phyloP scores from a whole-genome alignment of 768 basidiomycete genomes.

The Termitomyces sp. region DNA sequence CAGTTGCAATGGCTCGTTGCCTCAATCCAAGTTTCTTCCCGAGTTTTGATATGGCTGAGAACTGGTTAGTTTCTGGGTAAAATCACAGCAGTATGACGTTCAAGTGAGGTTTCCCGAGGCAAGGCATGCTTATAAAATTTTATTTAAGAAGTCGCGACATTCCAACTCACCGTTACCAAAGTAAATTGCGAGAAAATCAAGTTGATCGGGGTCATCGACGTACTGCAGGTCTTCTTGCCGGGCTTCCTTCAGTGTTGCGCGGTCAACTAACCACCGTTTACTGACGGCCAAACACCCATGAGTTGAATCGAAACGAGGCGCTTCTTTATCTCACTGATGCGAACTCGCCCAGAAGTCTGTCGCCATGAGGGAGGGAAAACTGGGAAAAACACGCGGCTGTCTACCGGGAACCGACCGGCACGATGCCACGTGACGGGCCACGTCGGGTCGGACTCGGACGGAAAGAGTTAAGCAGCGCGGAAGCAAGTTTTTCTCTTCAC shows the following conservation, averaged over 20 bases:
- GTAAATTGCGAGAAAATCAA: conserved; percentile 83
- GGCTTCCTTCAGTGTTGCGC: conserved; percentile 68
- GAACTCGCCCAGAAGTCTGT: conserved; percentile 92
- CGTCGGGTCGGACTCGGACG: conserved; percentile 7
- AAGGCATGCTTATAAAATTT: too few relatives aligned
- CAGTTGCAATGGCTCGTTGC: conserved; percentile 91
- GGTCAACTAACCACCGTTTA: conserved; percentile 89
- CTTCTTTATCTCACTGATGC: conserved; percentile 61
- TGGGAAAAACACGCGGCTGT: conserved; percentile 5
- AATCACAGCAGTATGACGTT: too few relatives aligned
- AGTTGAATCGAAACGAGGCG: conserved; percentile 9
- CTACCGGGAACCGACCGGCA: background rate
- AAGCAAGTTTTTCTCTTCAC: conserved; percentile 12
- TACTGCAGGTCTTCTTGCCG: conserved; percentile 74
- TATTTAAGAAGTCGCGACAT: background rate
- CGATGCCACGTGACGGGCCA: background rate
- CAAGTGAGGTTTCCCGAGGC: too few relatives aligned
- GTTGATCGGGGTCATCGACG: conserved; percentile 68
- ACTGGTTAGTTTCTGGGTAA: background rate
- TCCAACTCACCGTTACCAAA: conserved; percentile 68
- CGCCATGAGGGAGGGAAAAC: conserved; percentile 45
- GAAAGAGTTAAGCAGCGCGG: conserved; percentile 4
- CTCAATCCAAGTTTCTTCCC: conserved; percentile 79
- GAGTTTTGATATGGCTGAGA: conserved; percentile 75
- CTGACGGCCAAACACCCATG: conserved; percentile 33